Evolutionary conservation across 2,329 filamentous ascomycete species (phyloP), one percentile per base, ranked within the genome.

Genomic region (Polychaeton citri): DNA sequence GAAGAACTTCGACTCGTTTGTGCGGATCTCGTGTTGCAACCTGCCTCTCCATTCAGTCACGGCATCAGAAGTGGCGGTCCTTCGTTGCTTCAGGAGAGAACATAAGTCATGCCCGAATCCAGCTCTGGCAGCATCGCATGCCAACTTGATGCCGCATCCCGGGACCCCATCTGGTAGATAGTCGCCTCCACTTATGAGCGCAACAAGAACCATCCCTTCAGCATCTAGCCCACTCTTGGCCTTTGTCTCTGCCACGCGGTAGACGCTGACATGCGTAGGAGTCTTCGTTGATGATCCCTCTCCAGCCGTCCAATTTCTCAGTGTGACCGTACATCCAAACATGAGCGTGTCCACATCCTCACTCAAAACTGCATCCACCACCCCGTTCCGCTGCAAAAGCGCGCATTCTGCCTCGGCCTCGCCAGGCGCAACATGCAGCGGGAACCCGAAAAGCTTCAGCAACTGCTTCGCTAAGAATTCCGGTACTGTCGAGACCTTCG

Each of bases 341-440:
- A 96, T 96, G 50, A 96, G 73, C 2, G 88, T 90, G 55, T 98
- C 90, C 30, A 95, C 86, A 64, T 98, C 90, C 56, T 98, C 87
- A 56, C 84, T 95, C 48, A 98, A 67, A 2, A 96, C 90, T 0
- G 84, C 88, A 57, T 98, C 90, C 1, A 94, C 87, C 6, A 94
- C 66, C 1, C 85, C 86, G 32, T 79, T 71, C 40, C 71, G 69
- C 52, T 98, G 87, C 3, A 98, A 60, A 12, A 90, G 62, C 0
- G 90, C 90, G 46, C 90, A 98, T 61, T 98, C 90, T 1, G 90
- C 90, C 56, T 98, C 90, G 3, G 88, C 90, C 55, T 98, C 90
- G 7, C 90, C 90, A 0, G 88, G 90, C 5, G 90, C 90, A 50
- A 85, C 76, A 56, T 96, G 86, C 33, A 74, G 72, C 1, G 77